Conservation (phyloP, 768 basidiomycete genomes). For the Coprinopsis cinerea region DNA sequence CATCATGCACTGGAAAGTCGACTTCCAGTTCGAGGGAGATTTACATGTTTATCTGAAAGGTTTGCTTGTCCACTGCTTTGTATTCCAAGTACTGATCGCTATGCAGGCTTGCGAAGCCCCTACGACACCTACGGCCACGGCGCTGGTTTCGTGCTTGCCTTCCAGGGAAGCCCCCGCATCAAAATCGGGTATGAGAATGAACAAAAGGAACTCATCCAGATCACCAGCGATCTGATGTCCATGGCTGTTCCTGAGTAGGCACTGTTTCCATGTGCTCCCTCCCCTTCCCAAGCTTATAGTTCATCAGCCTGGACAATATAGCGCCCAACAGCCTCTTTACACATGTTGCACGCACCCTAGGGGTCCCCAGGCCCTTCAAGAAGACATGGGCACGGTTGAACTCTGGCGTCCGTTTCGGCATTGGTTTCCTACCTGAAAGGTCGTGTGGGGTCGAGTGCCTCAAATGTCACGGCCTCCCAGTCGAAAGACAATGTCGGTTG, state of each 20-base stretch:
- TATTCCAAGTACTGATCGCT: slow-evolving; percentile 1
- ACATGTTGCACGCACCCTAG: slow-evolving; percentile 9
- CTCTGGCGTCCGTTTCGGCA: slow-evolving; percentile 82
- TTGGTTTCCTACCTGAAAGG: slow-evolving; percentile 78
- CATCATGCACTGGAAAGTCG: slow-evolving; percentile 78
- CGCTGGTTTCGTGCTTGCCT: slow-evolving; percentile 83
- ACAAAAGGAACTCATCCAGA: slow-evolving; percentile 76
- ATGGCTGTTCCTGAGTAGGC: slow-evolving; percentile 83
- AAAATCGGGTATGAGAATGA: slow-evolving; percentile 64
- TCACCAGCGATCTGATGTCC: slow-evolving; percentile 72
- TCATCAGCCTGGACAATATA: slow-evolving; percentile 19
- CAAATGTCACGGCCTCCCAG: slow-evolving; percentile 53
- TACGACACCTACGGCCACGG: slow-evolving; percentile 63
- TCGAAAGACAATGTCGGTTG: slow-evolving; percentile 72
- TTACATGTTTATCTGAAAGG: slow-evolving; percentile 86
- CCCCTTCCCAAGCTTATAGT: slow-evolving; percentile 5
- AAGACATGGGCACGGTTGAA: slow-evolving; percentile 82
- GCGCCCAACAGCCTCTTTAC: slow-evolving; percentile 16
- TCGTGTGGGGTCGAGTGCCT: slow-evolving; percentile 69
- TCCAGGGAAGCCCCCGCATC: slow-evolving; percentile 70
- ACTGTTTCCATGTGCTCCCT: slow-evolving; percentile 1
- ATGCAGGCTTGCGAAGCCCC: slow-evolving; percentile 75
- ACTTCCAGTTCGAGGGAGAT: slow-evolving; percentile 60
- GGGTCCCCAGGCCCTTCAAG: slow-evolving; percentile 30
- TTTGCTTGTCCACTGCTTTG: slow-evolving; percentile 20